Percentiles rank a stretch among this genome's conserved stretches.
phyloP scores from a whole-genome alignment of 371 early-diverging fungal genomes.

The Batkoa obscura region DNA sequence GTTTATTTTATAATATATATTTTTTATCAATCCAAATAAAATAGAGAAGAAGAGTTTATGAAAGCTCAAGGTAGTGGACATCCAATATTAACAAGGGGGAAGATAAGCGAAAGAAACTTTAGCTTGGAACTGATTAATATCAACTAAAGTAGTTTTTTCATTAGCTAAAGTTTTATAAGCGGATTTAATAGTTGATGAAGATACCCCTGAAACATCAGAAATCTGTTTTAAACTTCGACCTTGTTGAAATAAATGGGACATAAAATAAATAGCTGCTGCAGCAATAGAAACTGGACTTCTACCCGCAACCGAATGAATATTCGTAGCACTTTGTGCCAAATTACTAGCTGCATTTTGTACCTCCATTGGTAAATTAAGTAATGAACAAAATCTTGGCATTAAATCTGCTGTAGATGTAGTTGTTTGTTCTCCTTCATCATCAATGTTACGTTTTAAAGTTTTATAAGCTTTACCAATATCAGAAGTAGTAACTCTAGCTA shows the following conservation, averaged over 20 bases:
- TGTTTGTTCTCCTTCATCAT: constrained; percentile 34
- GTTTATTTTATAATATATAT: too few species aligned
- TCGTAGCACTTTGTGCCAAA: constrained; percentile 52
- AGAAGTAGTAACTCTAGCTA: constrained; percentile 84
- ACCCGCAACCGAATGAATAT: constrained; percentile 65
- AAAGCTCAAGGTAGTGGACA: background rate
- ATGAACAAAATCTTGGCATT: constrained; percentile 75
- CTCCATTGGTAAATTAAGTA: constrained; percentile 46
- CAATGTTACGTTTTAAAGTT: constrained; percentile 32
- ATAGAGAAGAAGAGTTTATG: too few species aligned
- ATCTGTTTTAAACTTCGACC: constrained; percentile 56
- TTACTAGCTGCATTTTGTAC: constrained; percentile 50
- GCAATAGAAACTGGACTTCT: constrained; percentile 82
- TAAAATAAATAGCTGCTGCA: constrained; percentile 78
- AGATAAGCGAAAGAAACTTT: background rate
- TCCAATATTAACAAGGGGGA: background rate
- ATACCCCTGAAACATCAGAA: constrained; percentile 65
- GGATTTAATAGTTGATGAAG: constrained; percentile 76
- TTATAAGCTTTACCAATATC: constrained; percentile 83
- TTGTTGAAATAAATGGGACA: constrained; percentile 41
- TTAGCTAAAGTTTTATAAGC: constrained; percentile 26
- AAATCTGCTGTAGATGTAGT: constrained; percentile 57
- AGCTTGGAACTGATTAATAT: background rate
- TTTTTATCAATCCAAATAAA: too few species aligned
- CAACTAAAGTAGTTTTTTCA: background rate